Percentiles rank a stretch among this genome's conserved stretches.
Evolutionary conservation across 371 early-diverging fungal genomes (phyloP).

Genomic region (Mucor irregularis): DNA sequence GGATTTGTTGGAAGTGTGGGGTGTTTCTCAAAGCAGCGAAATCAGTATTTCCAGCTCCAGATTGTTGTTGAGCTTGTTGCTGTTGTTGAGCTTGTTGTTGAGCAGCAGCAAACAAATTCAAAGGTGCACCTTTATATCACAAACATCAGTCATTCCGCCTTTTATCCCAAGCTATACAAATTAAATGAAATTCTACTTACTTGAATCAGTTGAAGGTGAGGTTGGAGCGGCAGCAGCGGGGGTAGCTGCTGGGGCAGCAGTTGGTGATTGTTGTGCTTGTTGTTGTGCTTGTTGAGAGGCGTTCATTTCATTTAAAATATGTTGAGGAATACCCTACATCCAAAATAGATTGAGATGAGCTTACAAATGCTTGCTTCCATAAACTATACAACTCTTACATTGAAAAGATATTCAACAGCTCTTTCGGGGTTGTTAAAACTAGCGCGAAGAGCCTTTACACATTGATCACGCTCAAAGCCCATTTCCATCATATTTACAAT

Average conservation of each 20-base stretch:
- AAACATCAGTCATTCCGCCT: slow-evolving; percentile 8
- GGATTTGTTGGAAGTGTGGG: slow-evolving; percentile 91
- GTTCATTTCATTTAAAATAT: slow-evolving; percentile 35
- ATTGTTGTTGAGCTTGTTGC: slow-evolving; percentile 38
- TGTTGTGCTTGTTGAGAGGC: slow-evolving; percentile 13
- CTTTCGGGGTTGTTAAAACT: slow-evolving; percentile 97
- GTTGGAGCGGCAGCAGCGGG: slow-evolving; percentile 42
- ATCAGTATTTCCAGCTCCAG: slow-evolving; percentile 29
- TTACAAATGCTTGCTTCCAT: no score
- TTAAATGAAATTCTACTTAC: neutral
- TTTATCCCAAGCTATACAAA: no score
- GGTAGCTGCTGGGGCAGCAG: slow-evolving; percentile 36
- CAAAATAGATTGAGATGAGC: no score
- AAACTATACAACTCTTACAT: slow-evolving; percentile 52
- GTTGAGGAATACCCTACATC: slow-evolving; percentile 55
- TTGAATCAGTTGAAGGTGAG: slow-evolving; percentile 15
- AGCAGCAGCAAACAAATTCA: slow-evolving; percentile 63
- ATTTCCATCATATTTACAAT: slow-evolving; percentile 90
- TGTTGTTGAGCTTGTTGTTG: slow-evolving; percentile 41
- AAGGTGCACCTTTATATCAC: slow-evolving; percentile 31
- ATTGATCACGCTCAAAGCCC: slow-evolving; percentile 91
- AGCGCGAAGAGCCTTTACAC: slow-evolving; percentile 89
- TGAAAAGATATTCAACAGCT: slow-evolving; percentile 95
- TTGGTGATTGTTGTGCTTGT: slow-evolving; percentile 9
- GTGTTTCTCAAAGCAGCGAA: slow-evolving; percentile 70